Conservation (phyloP, 1,139 yeast genomes). For the Candida sanyaensis region DNA sequence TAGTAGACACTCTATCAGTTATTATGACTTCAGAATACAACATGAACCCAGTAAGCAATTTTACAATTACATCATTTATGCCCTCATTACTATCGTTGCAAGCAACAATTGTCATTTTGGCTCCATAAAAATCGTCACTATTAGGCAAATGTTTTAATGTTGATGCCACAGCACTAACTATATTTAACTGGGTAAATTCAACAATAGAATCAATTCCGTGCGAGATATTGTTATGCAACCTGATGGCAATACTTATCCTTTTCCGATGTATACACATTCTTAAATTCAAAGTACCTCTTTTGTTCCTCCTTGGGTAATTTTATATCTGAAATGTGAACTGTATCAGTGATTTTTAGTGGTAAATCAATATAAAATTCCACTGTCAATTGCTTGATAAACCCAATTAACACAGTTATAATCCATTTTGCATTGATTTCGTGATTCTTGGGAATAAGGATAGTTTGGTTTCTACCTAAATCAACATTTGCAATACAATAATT, state of each 20-base stretch:
- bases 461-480: not conserved
- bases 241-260: slow-evolving; percentile 42
- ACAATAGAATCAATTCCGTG: slow-evolving; percentile 22
- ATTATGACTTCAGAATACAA: slow-evolving; percentile 8
- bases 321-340: slow-evolving; percentile 2
- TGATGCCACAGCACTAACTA: slow-evolving; percentile 66
- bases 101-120: slow-evolving; percentile 43
- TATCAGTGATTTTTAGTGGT: not conserved
- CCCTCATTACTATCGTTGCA: slow-evolving; percentile 19
- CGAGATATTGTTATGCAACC: slow-evolving; percentile 16
- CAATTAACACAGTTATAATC: slow-evolving; percentile 13
- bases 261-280: slow-evolving; percentile 30
- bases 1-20: not conserved
- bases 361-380: slow-evolving; percentile 14
- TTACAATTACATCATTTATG: slow-evolving; percentile 28
- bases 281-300: slow-evolving; percentile 16
- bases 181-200: slow-evolving; percentile 58
- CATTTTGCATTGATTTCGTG: slow-evolving; percentile 11
- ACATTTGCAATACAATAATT: slow-evolving; percentile 19
- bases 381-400: slow-evolving; percentile 15
- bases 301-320: slow-evolving; percentile 3
- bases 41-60: slow-evolving; percentile 33
- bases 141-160: slow-evolving; percentile 61
- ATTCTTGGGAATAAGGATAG: slow-evolving; percentile 8
- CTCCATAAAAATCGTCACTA: slow-evolving; percentile 40